Evolutionary conservation across 73 alveolate species (phyloP), one percentile per base, ranked within the genome.

Genomic region (Uronychia binucleata): DNA sequence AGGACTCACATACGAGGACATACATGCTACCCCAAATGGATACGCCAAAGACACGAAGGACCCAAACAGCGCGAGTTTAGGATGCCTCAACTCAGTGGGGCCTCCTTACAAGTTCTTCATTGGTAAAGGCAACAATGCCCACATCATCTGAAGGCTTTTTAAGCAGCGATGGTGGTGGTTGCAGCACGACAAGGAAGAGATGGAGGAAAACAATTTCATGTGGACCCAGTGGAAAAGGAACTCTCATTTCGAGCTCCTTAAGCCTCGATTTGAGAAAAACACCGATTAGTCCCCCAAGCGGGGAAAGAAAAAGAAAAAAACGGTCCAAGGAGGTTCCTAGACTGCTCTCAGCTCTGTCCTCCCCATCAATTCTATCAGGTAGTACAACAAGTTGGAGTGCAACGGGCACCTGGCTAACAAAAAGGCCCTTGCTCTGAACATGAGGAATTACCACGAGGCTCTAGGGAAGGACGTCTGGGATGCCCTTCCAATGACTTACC

Each of bases 181-280:
- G 35, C 33, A 59, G n/a, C 78, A 80, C 28, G 85, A 80, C 46
- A 33, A 31, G 26, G 81, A 88, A 58, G 94, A 88, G 27, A 74
- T 88, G 74, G 84, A 76, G 27, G 89, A 88, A 31, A 81, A 81
- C 0, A 88, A 88, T 81, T 88, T 88, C 83, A 34, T 88, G 19
- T 88, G 94, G 94, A 88, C 94, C 75, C 87, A 81, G 28, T 88
- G 94, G 94, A 88, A 84, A 78, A 89, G 84, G 35, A 59, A 77
- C 28, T 75, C 77, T 27, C 89, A 82, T 34, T 26, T 89, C 29
- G 92, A 89, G 0, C n/a, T n/a, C n/a, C n/a, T n/a, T n/a, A n/a
- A n/a, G n/a, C n/a, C n/a, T n/a, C n/a, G n/a, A n/a, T n/a, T n/a
- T n/a, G n/a, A n/a, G n/a, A n/a, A n/a, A n/a, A n/a, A n/a, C n/a